Conservation (phyloP, 345 rosid genomes). For the Odontarrhena argentea region DNA sequence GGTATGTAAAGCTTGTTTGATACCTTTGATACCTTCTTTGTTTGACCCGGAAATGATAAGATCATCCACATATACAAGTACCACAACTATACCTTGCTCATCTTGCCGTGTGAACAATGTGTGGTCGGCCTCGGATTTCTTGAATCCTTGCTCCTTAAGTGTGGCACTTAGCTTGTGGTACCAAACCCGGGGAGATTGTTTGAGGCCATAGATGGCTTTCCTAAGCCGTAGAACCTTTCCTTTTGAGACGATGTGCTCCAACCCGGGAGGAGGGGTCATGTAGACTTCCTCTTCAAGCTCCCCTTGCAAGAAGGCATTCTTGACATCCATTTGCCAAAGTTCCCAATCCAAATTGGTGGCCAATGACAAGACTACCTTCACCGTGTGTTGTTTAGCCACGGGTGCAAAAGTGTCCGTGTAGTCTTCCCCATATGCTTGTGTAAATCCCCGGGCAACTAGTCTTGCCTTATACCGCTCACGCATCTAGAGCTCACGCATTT, state of each 20-base stretch:
- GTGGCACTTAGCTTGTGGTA: background rate
- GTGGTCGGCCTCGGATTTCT: background rate
- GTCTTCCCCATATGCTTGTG: background rate
- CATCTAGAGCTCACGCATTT: background rate
- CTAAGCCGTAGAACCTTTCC: background rate
- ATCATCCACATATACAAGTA: background rate
- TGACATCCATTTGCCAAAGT: no score
- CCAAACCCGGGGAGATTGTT: background rate
- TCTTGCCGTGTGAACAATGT: background rate
- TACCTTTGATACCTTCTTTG: no score
- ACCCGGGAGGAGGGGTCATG: background rate
- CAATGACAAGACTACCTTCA: no score
- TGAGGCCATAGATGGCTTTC: background rate
- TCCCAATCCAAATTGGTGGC: no score
- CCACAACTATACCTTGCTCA: background rate
- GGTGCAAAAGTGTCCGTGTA: background rate
- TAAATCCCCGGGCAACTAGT: background rate
- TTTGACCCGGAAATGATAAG: no score
- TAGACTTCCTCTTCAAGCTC: no score
- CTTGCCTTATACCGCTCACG: background rate
- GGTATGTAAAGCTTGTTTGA: no score
- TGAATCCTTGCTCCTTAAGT: background rate
- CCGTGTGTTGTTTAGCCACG: no score
- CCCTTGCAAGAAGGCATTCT: no score
- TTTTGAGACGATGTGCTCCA: background rate